A percentile compares a stretch with the other conserved stretches of the same genome.
Conservation (phyloP, 805 yeast genomes). For the Komagataella populi region DNA sequence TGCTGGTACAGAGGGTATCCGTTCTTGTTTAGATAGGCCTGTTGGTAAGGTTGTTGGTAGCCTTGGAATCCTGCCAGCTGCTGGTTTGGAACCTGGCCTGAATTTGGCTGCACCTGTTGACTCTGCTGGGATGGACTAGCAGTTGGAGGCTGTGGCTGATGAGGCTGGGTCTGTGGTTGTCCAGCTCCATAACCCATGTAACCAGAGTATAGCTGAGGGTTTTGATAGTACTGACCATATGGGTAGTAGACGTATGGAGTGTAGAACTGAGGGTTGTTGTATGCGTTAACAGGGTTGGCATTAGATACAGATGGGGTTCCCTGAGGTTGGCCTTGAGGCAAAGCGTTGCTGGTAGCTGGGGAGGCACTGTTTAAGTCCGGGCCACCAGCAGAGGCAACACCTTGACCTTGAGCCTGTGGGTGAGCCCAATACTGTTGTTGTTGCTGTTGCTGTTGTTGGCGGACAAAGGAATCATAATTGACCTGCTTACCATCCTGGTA, state of each 20-base stretch:
- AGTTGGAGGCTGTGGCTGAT: constrained; percentile 8
- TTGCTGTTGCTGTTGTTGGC: constrained; percentile 5
- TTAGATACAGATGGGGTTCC: constrained; percentile 1
- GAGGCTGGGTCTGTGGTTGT: constrained; percentile 6
- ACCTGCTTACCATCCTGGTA: constrained; percentile 4
- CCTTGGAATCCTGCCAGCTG: neutral
- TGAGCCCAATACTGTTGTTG: constrained; percentile 1
- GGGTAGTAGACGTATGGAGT: constrained; percentile 15
- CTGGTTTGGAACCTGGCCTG: neutral
- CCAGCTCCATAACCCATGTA: constrained; percentile 7
- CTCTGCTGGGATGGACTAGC: neutral
- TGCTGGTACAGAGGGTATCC: neutral
- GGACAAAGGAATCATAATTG: constrained; percentile 1
- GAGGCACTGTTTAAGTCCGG: constrained; percentile 1
- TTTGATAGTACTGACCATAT: constrained; percentile 16
- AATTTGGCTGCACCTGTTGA: neutral
- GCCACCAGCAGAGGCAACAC: constrained; percentile 1
- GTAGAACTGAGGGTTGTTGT: constrained; percentile 2
- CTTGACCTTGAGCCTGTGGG: constrained; percentile 1
- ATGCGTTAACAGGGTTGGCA: constrained; percentile 7
- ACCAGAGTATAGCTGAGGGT: constrained; percentile 13
- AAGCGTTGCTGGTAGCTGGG: constrained; percentile 2
- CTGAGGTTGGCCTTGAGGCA: neutral
- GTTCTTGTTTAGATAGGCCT: neutral
- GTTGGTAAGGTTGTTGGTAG: neutral